A percentile compares a stretch with the other conserved stretches of the same genome.
Conservation (phyloP, 176 grass and related monocot species). For the Ensete ventricosum region DNA sequence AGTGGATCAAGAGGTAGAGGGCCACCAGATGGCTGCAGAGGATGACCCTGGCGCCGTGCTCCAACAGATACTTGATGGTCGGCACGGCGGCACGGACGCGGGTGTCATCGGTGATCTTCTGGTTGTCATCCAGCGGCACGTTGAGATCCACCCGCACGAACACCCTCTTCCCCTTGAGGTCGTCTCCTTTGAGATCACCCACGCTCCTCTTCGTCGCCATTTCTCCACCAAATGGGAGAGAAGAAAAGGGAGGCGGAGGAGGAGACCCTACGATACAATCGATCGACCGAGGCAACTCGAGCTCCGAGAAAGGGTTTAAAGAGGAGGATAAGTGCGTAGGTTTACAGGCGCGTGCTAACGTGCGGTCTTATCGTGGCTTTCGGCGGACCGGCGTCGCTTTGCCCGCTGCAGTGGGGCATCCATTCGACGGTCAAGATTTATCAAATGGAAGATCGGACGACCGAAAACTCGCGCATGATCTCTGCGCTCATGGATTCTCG, state of each 20-base stretch:
- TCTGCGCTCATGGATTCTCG: neutral
- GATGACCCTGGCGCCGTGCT: constrained; percentile 73
- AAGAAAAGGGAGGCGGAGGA: neutral
- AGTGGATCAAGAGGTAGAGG: neutral
- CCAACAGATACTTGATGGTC: constrained; percentile 75
- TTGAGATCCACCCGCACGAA: constrained; percentile 91
- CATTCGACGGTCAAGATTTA: too few relatives aligned
- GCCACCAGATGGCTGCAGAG: constrained; percentile 81
- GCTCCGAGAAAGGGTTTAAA: neutral
- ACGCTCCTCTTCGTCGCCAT: constrained; percentile 96
- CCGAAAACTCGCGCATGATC: neutral
- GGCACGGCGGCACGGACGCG: constrained; percentile 79
- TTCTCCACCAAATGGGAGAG: constrained; percentile 4
- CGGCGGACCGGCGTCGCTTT: neutral
- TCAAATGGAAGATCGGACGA: neutral
- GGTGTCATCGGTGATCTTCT: constrained; percentile 92
- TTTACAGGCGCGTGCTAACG: neutral
- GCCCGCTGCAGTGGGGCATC: neutral
- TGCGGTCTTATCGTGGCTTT: neutral
- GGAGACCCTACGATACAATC: neutral
- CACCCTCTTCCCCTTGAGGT: constrained; percentile 81
- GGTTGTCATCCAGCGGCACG: constrained; percentile 82
- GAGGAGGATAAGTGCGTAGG: neutral
- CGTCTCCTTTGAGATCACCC: constrained; percentile 53
- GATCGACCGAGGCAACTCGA: neutral